phyloP scores from a whole-genome alignment of 2,329 filamentous ascomycete species.

The Pseudogymnoascus sp. region DNA sequence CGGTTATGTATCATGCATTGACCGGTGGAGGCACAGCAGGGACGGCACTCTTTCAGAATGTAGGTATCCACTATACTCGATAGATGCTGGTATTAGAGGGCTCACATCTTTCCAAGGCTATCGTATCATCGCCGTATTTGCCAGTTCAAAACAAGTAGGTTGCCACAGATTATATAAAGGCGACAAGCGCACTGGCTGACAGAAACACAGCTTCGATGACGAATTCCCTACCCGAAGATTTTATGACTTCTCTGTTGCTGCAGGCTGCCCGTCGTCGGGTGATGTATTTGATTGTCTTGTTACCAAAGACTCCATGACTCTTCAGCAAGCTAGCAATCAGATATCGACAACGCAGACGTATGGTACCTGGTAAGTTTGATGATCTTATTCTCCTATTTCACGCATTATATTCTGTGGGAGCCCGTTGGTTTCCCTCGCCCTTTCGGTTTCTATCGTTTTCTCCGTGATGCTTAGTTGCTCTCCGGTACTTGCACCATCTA shows the following conservation, averaged over 20 bases:
- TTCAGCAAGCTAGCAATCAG: constrained; percentile 16
- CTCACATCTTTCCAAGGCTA: constrained; percentile 10
- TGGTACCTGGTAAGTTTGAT: constrained; percentile 24
- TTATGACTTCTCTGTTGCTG: constrained; percentile 34
- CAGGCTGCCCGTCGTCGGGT: constrained; percentile 29
- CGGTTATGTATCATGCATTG: constrained; percentile 39
- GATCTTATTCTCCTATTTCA: too few species aligned
- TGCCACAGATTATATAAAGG: too few species aligned
- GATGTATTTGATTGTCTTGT: constrained; percentile 23
- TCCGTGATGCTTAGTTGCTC: too few species aligned
- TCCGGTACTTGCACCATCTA: too few species aligned
- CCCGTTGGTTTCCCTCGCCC: too few species aligned
- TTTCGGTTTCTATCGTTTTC: too few species aligned
- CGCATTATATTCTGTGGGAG: too few species aligned
- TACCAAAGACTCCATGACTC: constrained; percentile 22
- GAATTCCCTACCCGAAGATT: constrained; percentile 36
- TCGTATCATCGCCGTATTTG: constrained; percentile 39
- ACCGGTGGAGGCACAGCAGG: constrained; percentile 20
- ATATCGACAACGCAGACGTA: constrained; percentile 14
- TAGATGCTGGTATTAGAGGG: too few species aligned
- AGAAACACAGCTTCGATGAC: not conserved
- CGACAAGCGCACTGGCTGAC: too few species aligned
- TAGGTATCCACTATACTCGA: constrained; percentile 1
- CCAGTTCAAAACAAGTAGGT: constrained; percentile 40
- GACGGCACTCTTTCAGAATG: constrained; percentile 14